These are phyloP conservation scores for Tolypocladium endophyticum DNA, from an alignment of 2,329 filamentous ascomycete species.

Conservation along the genomic window DNA sequence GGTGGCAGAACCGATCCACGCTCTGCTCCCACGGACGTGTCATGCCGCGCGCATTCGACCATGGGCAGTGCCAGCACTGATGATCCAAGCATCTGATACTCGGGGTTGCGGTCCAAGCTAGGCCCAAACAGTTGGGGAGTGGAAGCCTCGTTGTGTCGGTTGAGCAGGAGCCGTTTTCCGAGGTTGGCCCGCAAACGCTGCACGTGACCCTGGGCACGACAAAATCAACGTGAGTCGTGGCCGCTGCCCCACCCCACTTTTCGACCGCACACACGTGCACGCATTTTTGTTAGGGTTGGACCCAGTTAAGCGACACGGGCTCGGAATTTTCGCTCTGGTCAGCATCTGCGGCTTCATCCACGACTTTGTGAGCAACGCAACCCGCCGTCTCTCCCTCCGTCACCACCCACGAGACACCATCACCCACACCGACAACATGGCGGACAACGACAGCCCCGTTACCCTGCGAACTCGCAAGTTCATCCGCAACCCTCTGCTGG, in stretches of 20 bases:
- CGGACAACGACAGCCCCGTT: conserved; percentile 68
- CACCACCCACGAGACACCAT: conserved; percentile 22
- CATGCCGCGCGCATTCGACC: not conserved
- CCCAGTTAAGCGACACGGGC: conserved; percentile 30
- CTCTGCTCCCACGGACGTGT: conserved; percentile 6
- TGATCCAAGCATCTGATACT: not conserved
- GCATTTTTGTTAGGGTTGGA: conserved; percentile 31
- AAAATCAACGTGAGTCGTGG: not conserved
- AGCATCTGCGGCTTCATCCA: conserved; percentile 17
- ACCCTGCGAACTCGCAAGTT: conserved; percentile 98
- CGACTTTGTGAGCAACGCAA: conserved; percentile 17
- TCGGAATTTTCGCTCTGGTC: conserved; percentile 24
- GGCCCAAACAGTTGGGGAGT: not conserved
- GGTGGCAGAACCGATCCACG: conserved; percentile 50
- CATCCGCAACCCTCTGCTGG: conserved; percentile 98
- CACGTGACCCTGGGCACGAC: not conserved
- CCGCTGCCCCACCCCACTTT: not conserved
- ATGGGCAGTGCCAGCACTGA: not conserved
- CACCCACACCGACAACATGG: conserved; percentile 61
- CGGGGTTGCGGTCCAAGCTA: not conserved
- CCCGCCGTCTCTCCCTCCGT: conserved; percentile 15
- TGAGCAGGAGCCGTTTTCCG: not conserved
- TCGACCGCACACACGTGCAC: not conserved
- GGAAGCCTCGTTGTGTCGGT: not conserved
- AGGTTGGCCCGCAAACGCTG: not conserved